A percentile compares a stretch with the other conserved stretches of the same genome.
phyloP scores from a whole-genome alignment of 192 early-diverging fungal genomes.

The Backusella morwellensis region DNA sequence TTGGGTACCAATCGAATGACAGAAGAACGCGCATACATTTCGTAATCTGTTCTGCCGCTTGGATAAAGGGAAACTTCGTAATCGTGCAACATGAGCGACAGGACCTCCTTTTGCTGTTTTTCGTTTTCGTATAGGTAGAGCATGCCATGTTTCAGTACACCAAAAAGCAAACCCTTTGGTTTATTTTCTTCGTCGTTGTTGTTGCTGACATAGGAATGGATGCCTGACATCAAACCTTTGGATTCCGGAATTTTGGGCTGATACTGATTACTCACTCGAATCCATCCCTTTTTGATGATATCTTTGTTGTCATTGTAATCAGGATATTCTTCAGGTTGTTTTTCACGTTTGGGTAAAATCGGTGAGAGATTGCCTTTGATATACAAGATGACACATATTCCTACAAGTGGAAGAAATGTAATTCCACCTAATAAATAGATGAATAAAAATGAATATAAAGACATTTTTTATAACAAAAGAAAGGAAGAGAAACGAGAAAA shows the following conservation, averaged over 20 bases:
- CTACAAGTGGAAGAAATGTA: slow-evolving; percentile 3
- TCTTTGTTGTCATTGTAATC: background rate
- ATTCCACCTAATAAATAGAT: slow-evolving; percentile 9
- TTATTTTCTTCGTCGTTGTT: background rate
- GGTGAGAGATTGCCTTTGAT: background rate
- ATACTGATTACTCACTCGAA: slow-evolving; percentile 31
- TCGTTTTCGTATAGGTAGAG: slow-evolving; percentile 84
- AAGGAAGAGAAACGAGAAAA: background rate
- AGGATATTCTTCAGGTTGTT: background rate
- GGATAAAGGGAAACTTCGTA: slow-evolving; percentile 76
- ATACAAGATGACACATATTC: background rate
- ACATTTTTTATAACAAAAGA: background rate
- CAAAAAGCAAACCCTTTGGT: slow-evolving; percentile 56
- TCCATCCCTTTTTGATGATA: slow-evolving; percentile 31
- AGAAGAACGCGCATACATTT: slow-evolving; percentile 70
- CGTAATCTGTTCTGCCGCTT: slow-evolving; percentile 61
- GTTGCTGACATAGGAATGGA: slow-evolving; percentile 9
- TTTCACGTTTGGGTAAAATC: background rate
- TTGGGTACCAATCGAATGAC: slow-evolving; percentile 49
- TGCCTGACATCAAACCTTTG: slow-evolving; percentile 12
- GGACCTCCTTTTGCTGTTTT: slow-evolving; percentile 34
- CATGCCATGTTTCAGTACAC: slow-evolving; percentile 71
- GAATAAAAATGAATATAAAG: slow-evolving; percentile 2
- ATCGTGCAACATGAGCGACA: slow-evolving; percentile 66
- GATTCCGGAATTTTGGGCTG: slow-evolving; percentile 17